These are phyloP conservation scores for Periconia digitata DNA, from an alignment of 2,329 filamentous ascomycete genomes.

Conservation along the genomic window DNA sequence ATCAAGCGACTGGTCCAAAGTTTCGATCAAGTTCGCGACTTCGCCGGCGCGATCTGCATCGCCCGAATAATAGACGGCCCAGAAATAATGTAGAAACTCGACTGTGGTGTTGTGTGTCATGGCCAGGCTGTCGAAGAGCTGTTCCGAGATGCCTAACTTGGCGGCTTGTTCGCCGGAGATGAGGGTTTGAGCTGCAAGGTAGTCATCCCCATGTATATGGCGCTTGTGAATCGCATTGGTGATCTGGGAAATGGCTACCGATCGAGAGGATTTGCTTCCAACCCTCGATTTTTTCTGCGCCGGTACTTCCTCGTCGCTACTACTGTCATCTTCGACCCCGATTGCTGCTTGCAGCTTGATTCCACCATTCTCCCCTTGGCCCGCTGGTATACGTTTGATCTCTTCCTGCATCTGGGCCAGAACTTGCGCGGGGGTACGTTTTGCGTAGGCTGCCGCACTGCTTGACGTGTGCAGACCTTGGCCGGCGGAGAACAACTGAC, in stretches of 20 bases:
- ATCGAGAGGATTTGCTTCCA: constrained; percentile 69
- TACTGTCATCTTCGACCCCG: constrained; percentile 67
- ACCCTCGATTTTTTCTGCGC: constrained; percentile 62
- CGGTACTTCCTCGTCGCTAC: constrained; percentile 60
- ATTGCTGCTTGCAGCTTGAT: constrained; percentile 64
- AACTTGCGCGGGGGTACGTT: constrained; percentile 70
- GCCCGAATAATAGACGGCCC: constrained; percentile 86
- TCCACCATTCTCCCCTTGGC: constrained; percentile 36
- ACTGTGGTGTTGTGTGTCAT: constrained; percentile 89
- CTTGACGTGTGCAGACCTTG: constrained; percentile 47
- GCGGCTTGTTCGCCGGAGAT: constrained; percentile 32
- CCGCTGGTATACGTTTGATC: constrained; percentile 52
- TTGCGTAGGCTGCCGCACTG: constrained; percentile 62
- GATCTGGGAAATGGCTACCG: constrained; percentile 66
- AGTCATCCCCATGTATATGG: constrained; percentile 57
- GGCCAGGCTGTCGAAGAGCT: constrained; percentile 63
- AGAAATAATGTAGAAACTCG: constrained; percentile 98
- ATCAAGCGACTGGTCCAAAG: constrained; percentile 72
- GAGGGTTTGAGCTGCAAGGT: constrained; percentile 22
- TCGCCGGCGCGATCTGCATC: constrained; percentile 79
- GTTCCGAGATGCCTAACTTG: constrained; percentile 39
- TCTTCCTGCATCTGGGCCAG: constrained; percentile 66
- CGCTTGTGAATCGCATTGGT: constrained; percentile 65
- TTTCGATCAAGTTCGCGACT: constrained; percentile 78
- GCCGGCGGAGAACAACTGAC: constrained; percentile 70